These are phyloP conservation scores for Gynandropsis gynandra DNA, from an alignment of 345 rosid genomes.

Conservation along the genomic window DNA sequence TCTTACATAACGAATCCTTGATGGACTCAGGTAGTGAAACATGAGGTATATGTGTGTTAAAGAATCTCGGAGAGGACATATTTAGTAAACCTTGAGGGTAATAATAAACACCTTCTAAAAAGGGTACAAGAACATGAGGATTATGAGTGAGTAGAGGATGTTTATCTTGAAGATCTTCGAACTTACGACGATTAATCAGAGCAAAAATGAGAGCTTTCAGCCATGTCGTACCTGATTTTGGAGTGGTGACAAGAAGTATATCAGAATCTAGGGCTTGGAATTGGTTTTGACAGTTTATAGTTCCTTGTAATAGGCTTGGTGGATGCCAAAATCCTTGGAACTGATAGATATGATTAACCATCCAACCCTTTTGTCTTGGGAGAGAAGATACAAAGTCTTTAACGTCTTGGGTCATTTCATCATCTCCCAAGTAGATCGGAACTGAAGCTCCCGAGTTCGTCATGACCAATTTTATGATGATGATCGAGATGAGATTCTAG, in stretches of 20 bases:
- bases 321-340: conserved; percentile 38
- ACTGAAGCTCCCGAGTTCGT: neutral
- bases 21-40: conserved; percentile 32
- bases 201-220: conserved; percentile 46
- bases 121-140: conserved; percentile 58
- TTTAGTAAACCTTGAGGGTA: neutral
- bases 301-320: conserved; percentile 25
- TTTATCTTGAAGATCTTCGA: conserved; percentile 4
- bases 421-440: neutral
- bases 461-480: no score
- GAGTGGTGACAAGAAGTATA: conserved; percentile 42
- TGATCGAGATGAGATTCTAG: no score
- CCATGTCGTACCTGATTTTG: conserved; percentile 69
- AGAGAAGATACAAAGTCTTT: conserved; percentile 26
- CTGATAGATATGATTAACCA: conserved; percentile 22
- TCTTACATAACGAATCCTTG: conserved; percentile 30
- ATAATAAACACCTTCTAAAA: conserved; percentile 24
- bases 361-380: conserved; percentile 32
- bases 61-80: conserved; percentile 22
- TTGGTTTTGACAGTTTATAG: conserved; percentile 30
- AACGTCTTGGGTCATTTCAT: conserved; percentile 15
- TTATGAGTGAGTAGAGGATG: conserved; percentile 47
- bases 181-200: conserved; percentile 29
- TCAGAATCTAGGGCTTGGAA: conserved; percentile 40
- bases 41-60: conserved; percentile 28